phyloP scores from a whole-genome alignment of 495 filamentous ascomycete genomes.

The Rhizodiscina lignyota region DNA sequence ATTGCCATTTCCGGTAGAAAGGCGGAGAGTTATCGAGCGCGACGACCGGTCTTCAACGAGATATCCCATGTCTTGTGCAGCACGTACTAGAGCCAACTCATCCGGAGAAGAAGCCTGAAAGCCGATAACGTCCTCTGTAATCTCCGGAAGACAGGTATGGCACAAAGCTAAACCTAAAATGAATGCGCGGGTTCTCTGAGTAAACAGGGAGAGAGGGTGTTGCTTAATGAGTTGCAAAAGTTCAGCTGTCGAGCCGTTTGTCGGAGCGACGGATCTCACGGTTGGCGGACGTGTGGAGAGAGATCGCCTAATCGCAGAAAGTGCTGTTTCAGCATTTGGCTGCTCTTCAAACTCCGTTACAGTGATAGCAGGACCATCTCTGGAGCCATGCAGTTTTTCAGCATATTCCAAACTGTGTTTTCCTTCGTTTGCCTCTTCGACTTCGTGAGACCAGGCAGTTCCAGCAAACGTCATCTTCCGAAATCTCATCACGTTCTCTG shows the following conservation, averaged over 20 bases:
- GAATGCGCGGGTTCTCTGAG: constrained; percentile 63
- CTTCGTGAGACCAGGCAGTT: constrained; percentile 75
- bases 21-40: constrained; percentile 38
- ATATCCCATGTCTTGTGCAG: constrained; percentile 74
- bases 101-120: constrained; percentile 90
- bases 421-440: constrained; percentile 42
- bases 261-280: constrained; percentile 35
- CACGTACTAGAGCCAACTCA: constrained; percentile 73
- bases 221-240: constrained; percentile 60
- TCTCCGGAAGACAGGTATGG: constrained; percentile 79
- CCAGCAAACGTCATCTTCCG: constrained; percentile 77
- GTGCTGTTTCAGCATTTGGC: too few species aligned
- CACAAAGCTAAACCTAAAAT: constrained; percentile 75
- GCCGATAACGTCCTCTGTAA: constrained; percentile 43
- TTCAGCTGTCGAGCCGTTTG: too few species aligned
- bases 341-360: too few species aligned
- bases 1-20: constrained; percentile 27
- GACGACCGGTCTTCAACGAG: constrained; percentile 56
- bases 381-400: constrained; percentile 39
- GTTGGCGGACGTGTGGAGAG: constrained; percentile 23
- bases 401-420: constrained; percentile 32
- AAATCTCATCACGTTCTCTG: constrained; percentile 80
- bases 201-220: constrained; percentile 61
- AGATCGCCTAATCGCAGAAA: too few species aligned
- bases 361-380: too few species aligned